Evolutionary conservation across 176 grass and related monocot genomes (phyloP), one percentile per base, ranked within the genome.

Genomic region (Hordeum marinum): DNA sequence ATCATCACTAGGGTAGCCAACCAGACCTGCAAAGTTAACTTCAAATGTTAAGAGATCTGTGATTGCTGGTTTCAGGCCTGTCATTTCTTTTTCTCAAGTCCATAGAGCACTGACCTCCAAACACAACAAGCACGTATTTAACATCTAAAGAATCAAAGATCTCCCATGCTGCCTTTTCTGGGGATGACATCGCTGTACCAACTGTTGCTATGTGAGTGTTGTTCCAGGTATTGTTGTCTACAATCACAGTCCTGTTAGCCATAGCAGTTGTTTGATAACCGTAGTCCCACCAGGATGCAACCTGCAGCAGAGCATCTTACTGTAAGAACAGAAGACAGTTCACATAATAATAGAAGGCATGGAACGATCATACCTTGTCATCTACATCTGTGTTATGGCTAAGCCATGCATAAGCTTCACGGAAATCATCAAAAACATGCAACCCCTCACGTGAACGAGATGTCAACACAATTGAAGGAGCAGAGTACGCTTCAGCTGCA

Each of bases 371-470:
- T 84, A 96, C 97, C 94, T 99, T 99, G 84, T 99, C 97, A 85
- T 99, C 97, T 42, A 92, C 97, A 82, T 99, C 88, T 68, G 97
- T 99, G 72, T 99, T 99, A 94, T 99, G 97, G 73, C 88, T 89
- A 45, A 99, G 82, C 97, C 97, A 99, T 69, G 92, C 94, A 89
- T 99, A 99, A 77, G 97, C 97, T 94, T 99, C 97, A 82, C 97
- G 97, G 63, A 99, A 99, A 91, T 99, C 97, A 90, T 99, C 97
- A 91, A 99, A 99, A 81, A 99, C 97, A 86, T 99, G 97, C 63
- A 96, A 83, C 36, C 97, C 97, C 58, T 99, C 97, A 3, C 31
- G 90, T 61, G 94, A 88, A 76, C 88, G 92, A 90, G 97, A 96
- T 88, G 97, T 99, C 84, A 99, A 84, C 36, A 96, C 97, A 88